Conservation (phyloP, 2,329 filamentous ascomycete species). For the Neonectria coccinea region DNA sequence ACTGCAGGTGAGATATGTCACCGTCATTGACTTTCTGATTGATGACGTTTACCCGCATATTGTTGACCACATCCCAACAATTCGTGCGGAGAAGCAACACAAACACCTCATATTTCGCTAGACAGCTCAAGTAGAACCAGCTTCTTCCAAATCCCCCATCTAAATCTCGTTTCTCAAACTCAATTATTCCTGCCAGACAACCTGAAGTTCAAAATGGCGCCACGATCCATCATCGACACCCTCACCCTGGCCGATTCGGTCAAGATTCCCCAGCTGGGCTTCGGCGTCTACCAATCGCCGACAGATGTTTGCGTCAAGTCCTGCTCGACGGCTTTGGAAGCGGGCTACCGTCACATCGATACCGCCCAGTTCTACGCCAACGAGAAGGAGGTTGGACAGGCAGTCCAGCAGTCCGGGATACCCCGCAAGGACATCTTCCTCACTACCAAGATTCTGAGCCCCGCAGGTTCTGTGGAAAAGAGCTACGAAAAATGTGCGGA, state of each 20-base stretch:
- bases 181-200: not conserved
- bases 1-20: not conserved
- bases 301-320: conserved; percentile 66
- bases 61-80: not conserved
- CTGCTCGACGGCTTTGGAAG: conserved; percentile 48
- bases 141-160: not conserved
- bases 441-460: not conserved
- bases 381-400: not conserved
- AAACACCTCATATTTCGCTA: not conserved
- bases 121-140: too few relatives aligned
- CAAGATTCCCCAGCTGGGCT: conserved; percentile 73
- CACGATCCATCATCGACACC: conserved; percentile 33
- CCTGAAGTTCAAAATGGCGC: not conserved
- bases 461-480: not conserved
- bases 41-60: not conserved
- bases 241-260: conserved; percentile 40
- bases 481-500: not conserved
- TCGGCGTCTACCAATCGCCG: conserved; percentile 75
- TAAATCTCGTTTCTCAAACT: not conserved
- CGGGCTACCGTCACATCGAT: not conserved
- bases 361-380: not conserved
- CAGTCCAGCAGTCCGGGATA: not conserved
- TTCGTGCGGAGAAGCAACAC: not conserved
- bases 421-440: not conserved
- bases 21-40: conserved; percentile 8